phyloP scores from a whole-genome alignment of 495 filamentous ascomycete genomes.

The Bombardia bombarda region DNA sequence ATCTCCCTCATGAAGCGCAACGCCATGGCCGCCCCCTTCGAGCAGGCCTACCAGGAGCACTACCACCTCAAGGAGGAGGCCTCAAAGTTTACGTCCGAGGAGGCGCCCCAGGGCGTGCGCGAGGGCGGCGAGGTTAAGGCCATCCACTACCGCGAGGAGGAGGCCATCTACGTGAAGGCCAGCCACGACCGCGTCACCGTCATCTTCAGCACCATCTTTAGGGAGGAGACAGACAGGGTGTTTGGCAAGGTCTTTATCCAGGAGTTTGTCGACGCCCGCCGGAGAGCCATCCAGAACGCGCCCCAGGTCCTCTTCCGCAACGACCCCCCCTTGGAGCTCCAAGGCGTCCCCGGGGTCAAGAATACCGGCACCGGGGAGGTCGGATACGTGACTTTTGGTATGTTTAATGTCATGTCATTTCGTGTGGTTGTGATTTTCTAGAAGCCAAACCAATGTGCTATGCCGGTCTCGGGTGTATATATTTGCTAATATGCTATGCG shows the following conservation, averaged over 20 bases:
- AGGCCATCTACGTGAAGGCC: constrained; percentile 99
- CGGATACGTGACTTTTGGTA: constrained; percentile 97
- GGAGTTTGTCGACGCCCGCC: constrained; percentile 94
- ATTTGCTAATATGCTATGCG: constrained; percentile 12
- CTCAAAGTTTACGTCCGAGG: constrained; percentile 81
- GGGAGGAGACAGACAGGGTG: constrained; percentile 93
- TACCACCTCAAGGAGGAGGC: constrained; percentile 77
- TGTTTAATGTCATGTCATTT: constrained; percentile 4
- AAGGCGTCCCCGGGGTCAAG: constrained; percentile 74
- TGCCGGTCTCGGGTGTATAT: neutral
- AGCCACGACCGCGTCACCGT: constrained; percentile 95
- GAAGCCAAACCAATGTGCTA: neutral
- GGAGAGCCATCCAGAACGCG: constrained; percentile 93
- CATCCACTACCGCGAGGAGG: constrained; percentile 96
- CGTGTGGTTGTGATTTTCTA: neutral
- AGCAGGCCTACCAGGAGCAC: constrained; percentile 91
- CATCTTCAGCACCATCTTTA: constrained; percentile 97
- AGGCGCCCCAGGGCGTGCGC: constrained; percentile 76
- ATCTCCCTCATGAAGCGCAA: constrained; percentile 91
- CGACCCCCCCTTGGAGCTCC: constrained; percentile 86
- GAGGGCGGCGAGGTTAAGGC: constrained; percentile 93
- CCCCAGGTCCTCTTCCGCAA: constrained; percentile 97
- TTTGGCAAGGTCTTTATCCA: constrained; percentile 92
- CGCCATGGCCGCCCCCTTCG: constrained; percentile 96
- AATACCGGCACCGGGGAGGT: constrained; percentile 68